phyloP scores from a whole-genome alignment of 2,329 filamentous ascomycete genomes.

The Emmonsiellopsis sp. region DNA sequence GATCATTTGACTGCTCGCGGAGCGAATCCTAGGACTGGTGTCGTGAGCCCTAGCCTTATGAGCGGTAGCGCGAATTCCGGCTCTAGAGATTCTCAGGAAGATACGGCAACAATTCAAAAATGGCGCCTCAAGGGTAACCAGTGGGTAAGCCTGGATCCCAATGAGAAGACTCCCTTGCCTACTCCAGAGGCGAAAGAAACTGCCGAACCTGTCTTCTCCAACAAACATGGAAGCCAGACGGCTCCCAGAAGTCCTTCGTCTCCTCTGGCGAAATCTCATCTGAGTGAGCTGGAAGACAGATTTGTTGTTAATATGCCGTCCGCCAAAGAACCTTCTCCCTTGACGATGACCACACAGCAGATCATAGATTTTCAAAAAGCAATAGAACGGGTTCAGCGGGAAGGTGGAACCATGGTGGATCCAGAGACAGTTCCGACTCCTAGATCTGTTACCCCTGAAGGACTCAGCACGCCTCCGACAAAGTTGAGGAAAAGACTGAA shows the following conservation, averaged over 20 bases:
- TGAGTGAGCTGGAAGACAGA: slow-evolving; percentile 30
- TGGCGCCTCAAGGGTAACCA: slow-evolving; percentile 28
- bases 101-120: slow-evolving; percentile 15
- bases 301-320: slow-evolving; percentile 38
- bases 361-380: slow-evolving; percentile 31
- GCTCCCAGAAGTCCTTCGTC: slow-evolving; percentile 21
- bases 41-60: slow-evolving; percentile 26
- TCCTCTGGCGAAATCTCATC: slow-evolving; percentile 22
- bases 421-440: slow-evolving; percentile 26
- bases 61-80: slow-evolving; percentile 17
- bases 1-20: slow-evolving; percentile 26
- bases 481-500: slow-evolving; percentile 7
- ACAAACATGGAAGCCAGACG: background rate
- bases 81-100: slow-evolving; percentile 10
- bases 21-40: slow-evolving; percentile 27
- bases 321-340: slow-evolving; percentile 33
- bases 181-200: slow-evolving; percentile 6
- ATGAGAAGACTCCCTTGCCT: slow-evolving; percentile 14
- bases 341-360: slow-evolving; percentile 30
- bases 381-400: slow-evolving; percentile 23
- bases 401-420: slow-evolving; percentile 22
- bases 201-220: background rate
- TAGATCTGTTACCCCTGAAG: slow-evolving; percentile 20
- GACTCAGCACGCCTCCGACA: slow-evolving; percentile 21
- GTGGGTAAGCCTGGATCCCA: slow-evolving; percentile 25